phyloP scores from a whole-genome alignment of 2,329 filamentous ascomycete species.

The Spiromastix sp. region DNA sequence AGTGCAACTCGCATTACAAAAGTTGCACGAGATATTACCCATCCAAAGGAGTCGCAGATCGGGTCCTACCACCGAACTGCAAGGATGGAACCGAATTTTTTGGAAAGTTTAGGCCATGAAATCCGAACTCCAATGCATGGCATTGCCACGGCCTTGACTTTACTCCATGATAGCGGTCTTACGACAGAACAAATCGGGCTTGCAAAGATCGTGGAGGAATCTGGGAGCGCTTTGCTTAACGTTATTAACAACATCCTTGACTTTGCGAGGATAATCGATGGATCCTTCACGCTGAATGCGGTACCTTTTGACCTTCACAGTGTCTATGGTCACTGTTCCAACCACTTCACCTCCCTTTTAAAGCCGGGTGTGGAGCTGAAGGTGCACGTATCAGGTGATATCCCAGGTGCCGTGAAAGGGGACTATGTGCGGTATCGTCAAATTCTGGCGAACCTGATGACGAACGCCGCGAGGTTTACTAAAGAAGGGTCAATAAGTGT shows the following conservation, averaged over 20 bases:
- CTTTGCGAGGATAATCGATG: slow-evolving; percentile 52
- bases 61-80: slow-evolving; percentile 51
- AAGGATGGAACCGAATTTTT: slow-evolving; percentile 51
- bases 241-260: slow-evolving; percentile 59
- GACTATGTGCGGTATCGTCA: slow-evolving; percentile 52
- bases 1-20: slow-evolving; percentile 49
- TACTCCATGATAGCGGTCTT: slow-evolving; percentile 47
- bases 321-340: slow-evolving; percentile 39
- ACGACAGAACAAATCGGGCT: slow-evolving; percentile 46
- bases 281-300: slow-evolving; percentile 47
- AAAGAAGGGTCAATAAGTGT: slow-evolving; percentile 44
- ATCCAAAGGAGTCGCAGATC: slow-evolving; percentile 47
- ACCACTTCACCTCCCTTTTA: slow-evolving; percentile 39
- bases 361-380: slow-evolving; percentile 39
- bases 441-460: slow-evolving; percentile 51
- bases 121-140: slow-evolving; percentile 57
- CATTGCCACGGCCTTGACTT: slow-evolving; percentile 48
- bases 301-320: slow-evolving; percentile 40
- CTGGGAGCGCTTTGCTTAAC: slow-evolving; percentile 47
- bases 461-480: slow-evolving; percentile 54
- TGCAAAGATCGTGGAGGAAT: slow-evolving; percentile 49
- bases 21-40: slow-evolving; percentile 48
- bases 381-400: slow-evolving; percentile 33
- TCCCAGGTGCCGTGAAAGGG: slow-evolving; percentile 43
- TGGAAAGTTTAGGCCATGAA: slow-evolving; percentile 56